Conservation (phyloP, 495 filamentous ascomycete genomes). For the Filosporella fistucella region DNA sequence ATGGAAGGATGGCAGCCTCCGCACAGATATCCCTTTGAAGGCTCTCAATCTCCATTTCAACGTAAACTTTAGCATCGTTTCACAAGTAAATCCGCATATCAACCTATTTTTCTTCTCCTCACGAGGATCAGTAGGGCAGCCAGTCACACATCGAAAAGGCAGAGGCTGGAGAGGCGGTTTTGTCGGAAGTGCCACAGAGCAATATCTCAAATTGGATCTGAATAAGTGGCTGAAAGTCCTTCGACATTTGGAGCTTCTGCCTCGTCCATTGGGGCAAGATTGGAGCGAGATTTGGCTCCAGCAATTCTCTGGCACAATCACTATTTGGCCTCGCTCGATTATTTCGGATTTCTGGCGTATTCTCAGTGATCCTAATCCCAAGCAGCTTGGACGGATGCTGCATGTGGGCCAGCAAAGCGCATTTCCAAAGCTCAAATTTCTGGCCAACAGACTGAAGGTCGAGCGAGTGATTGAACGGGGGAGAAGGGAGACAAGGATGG, state of each 20-base stretch:
- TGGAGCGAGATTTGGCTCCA: conserved; percentile 96
- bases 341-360: conserved; percentile 80
- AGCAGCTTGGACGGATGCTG: conserved; percentile 80
- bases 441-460: conserved; percentile 78
- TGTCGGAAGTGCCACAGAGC: conserved; percentile 84
- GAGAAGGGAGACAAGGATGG: conserved; percentile 47
- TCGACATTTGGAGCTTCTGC: conserved; percentile 85
- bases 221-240: conserved; percentile 96
- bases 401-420: conserved; percentile 79
- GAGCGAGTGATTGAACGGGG: conserved; percentile 78
- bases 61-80: conserved; percentile 94
- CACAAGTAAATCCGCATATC: conserved; percentile 95
- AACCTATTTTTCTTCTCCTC: conserved; percentile 98
- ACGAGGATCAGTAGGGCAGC: conserved; percentile 82
- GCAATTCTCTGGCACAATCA: conserved; percentile 89
- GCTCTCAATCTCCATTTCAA: conserved; percentile 94
- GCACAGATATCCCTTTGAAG: conserved; percentile 94
- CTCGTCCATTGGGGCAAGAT: conserved; percentile 87
- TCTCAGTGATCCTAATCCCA: conserved; percentile 70
- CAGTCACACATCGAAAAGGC: conserved; percentile 89
- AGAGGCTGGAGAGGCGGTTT: conserved; percentile 96
- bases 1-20: conserved; percentile 94
- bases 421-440: conserved; percentile 87
- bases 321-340: conserved; percentile 82
- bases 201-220: conserved; percentile 91